Conservation (phyloP, 805 yeast species). For the Kodamaea lidongshanica region DNA sequence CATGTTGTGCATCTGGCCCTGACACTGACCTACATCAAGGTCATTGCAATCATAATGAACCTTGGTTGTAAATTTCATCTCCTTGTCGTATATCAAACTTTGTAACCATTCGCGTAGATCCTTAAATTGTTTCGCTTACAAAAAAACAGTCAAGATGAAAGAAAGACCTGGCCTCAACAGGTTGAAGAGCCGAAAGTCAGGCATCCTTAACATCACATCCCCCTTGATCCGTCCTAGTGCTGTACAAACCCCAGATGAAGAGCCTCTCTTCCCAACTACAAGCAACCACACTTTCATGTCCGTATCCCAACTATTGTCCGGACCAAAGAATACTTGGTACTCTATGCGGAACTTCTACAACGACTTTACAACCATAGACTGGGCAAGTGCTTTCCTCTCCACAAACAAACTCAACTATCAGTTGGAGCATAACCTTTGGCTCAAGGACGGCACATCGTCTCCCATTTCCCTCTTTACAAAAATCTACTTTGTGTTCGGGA, state of each 20-base stretch:
- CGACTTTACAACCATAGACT: constrained; percentile 57
- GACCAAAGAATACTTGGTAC: constrained; percentile 14
- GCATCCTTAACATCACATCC: constrained; percentile 6
- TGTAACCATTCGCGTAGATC: too few species aligned
- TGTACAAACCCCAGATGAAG: constrained; percentile 3
- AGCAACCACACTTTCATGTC: constrained; percentile 38
- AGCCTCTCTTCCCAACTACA: constrained; percentile 2
- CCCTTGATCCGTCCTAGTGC: too few species aligned
- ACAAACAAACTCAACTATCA: constrained; percentile 38
- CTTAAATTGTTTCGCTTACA: too few species aligned
- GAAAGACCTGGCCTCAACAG: too few species aligned
- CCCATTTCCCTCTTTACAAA: constrained; percentile 18
- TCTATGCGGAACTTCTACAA: constrained; percentile 40
- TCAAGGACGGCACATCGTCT: constrained; percentile 2
- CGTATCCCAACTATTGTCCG: constrained; percentile 49
- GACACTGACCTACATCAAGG: too few species aligned
- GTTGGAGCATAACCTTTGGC: constrained; percentile 27
- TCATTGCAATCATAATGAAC: too few species aligned
- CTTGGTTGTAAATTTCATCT: too few species aligned
- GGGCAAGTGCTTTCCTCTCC: constrained; percentile 46
- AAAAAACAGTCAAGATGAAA: too few species aligned
- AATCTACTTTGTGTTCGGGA: constrained; percentile 34
- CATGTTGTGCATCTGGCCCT: too few species aligned
- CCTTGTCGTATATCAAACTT: too few species aligned
- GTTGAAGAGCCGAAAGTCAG: too few species aligned